Percentiles rank a stretch among this genome's conserved stretches.
phyloP scores from a whole-genome alignment of 495 filamentous ascomycete genomes.

The Chlorociboria aeruginascens region DNA sequence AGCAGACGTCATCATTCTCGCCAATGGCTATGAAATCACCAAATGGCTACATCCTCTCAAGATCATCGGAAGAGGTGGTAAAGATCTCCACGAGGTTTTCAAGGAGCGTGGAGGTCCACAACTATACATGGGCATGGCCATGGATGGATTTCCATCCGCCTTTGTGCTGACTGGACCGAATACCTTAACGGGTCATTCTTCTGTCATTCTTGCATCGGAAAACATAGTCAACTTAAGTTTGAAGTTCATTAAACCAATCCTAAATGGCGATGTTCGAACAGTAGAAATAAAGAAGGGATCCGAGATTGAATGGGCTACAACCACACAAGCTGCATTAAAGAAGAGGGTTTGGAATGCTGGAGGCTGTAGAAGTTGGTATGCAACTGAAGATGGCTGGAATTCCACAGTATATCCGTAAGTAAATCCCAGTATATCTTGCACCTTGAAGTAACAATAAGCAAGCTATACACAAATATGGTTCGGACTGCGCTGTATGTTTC shows the following conservation, averaged over 20 bases:
- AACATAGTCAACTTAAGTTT: constrained; percentile 43
- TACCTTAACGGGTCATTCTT: constrained; percentile 50
- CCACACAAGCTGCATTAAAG: constrained; percentile 40
- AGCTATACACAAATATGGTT: constrained; percentile 42
- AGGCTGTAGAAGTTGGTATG: constrained; percentile 47
- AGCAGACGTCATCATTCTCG: constrained; percentile 48
- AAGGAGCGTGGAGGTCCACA: constrained; percentile 39
- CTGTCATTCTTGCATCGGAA: constrained; percentile 47
- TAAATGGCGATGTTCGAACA: constrained; percentile 27
- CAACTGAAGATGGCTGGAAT: constrained; percentile 45
- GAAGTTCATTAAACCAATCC: constrained; percentile 37
- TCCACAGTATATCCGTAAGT: constrained; percentile 47
- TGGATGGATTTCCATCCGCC: constrained; percentile 58
- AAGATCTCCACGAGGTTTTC: constrained; percentile 40
- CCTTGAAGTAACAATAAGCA: background rate
- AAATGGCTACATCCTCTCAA: constrained; percentile 31
- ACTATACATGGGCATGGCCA: constrained; percentile 50
- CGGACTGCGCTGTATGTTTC: constrained; percentile 38
- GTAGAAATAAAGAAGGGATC: constrained; percentile 37
- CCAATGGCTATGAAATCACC: constrained; percentile 42
- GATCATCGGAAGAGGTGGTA: constrained; percentile 32
- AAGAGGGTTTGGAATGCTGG: constrained; percentile 40
- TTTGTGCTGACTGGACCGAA: constrained; percentile 59
- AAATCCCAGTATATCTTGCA: background rate
- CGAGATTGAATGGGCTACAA: constrained; percentile 39